Evolutionary conservation across 1,284 basidiomycete genomes (phyloP).

Genomic region (Cutaneotrichosporon mucoides): DNA sequence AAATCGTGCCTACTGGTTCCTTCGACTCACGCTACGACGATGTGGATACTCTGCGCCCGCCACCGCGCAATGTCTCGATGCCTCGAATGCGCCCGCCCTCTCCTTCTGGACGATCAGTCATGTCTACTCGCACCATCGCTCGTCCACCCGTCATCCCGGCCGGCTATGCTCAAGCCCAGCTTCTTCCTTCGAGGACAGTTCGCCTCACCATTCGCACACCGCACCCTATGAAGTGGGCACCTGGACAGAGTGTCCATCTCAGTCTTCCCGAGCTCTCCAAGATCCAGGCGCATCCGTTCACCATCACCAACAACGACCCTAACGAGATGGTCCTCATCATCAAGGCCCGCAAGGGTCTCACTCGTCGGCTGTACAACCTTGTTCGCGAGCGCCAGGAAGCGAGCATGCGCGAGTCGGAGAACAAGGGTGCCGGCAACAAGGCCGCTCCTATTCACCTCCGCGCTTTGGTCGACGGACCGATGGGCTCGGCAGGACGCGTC

Average conservation of each 20-base stretch:
- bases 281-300: slow-evolving; percentile 75
- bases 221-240: slow-evolving; percentile 62
- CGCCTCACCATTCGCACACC: slow-evolving; percentile 67
- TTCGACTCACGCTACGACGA: slow-evolving; percentile 4
- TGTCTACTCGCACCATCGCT: not conserved
- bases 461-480: slow-evolving; percentile 69
- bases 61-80: not conserved
- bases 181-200: slow-evolving; percentile 71
- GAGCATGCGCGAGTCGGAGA: slow-evolving; percentile 9
- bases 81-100: not conserved
- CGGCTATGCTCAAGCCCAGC: slow-evolving; percentile 66
- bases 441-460: slow-evolving; percentile 50
- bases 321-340: slow-evolving; percentile 66
- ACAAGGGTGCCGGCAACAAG: slow-evolving; percentile 22
- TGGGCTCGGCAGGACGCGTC: slow-evolving; percentile 66
- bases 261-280: slow-evolving; percentile 65
- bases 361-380: slow-evolving; percentile 64
- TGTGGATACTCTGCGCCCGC: not conserved
- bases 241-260: slow-evolving; percentile 63
- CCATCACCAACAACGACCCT: slow-evolving; percentile 66
- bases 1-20: slow-evolving; percentile 11
- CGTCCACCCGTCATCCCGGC: slow-evolving; percentile 34
- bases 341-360: slow-evolving; percentile 72
- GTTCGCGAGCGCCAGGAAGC: slow-evolving; percentile 45
- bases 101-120: not conserved